These are phyloP conservation scores for Diaporthe longicolla DNA, from an alignment of 2,329 filamentous ascomycete genomes.

Conservation along the genomic window DNA sequence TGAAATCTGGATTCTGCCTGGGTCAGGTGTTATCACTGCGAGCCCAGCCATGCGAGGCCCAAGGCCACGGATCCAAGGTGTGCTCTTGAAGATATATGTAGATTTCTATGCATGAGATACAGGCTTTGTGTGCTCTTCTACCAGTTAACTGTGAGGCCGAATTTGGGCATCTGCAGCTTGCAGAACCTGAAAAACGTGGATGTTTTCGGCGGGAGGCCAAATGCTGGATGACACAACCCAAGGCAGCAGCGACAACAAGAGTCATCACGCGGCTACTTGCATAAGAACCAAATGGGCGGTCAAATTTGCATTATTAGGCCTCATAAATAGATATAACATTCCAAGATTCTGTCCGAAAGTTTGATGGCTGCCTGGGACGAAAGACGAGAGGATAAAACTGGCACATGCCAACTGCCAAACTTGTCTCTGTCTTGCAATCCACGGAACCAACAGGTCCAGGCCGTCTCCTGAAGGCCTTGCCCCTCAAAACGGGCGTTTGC, in stretches of 20 bases:
- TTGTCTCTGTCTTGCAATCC: neutral
- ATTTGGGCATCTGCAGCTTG: neutral
- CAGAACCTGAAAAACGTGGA: neutral
- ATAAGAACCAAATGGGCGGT: neutral
- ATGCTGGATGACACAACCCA: neutral
- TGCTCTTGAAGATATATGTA: no score
- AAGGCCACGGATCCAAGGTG: no score
- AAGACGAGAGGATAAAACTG: neutral
- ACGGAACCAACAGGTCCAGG: neutral
- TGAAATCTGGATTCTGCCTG: no score
- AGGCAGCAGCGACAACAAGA: neutral
- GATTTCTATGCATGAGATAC: neutral
- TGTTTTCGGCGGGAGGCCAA: neutral
- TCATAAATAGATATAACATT: neutral
- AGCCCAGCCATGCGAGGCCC: no score
- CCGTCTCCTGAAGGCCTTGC: neutral
- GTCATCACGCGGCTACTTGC: conserved; percentile 8
- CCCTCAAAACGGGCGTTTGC: neutral
- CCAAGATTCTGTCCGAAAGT: neutral
- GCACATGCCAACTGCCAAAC: neutral
- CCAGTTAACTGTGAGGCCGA: neutral
- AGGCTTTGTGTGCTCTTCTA: neutral
- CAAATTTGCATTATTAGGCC: conserved; percentile 1
- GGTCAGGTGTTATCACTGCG: no score
- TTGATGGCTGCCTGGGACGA: neutral